phyloP scores from a whole-genome alignment of 257 asterid genomes.

The Solanum ahanhuiri region DNA sequence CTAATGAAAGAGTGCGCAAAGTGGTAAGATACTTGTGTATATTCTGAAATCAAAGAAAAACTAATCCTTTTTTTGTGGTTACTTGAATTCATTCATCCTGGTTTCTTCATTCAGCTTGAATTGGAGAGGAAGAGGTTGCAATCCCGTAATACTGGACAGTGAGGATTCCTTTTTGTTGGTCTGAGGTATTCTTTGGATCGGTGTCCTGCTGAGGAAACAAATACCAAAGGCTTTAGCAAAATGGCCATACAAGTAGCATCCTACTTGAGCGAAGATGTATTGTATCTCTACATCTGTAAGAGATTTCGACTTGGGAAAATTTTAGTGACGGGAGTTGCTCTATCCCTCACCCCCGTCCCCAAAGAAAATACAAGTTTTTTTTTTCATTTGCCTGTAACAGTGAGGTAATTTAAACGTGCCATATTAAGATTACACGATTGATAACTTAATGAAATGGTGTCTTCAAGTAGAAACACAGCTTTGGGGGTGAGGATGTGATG shows the following conservation, averaged over 20 bases:
- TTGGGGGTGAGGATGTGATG: background rate
- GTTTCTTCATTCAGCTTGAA: slow-evolving; percentile 40
- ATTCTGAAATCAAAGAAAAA: background rate
- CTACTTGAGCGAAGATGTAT: background rate
- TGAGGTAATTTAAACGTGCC: background rate
- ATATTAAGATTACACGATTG: background rate
- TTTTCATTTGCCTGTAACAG: background rate
- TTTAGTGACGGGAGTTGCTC: background rate
- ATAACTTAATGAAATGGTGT: background rate
- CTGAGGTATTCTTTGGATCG: background rate
- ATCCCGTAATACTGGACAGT: slow-evolving; percentile 15
- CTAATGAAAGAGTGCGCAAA: slow-evolving; percentile 92
- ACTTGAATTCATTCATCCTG: background rate
- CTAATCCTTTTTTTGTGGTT: background rate
- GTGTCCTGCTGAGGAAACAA: background rate
- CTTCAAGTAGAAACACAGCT: background rate
- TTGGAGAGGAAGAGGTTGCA: slow-evolving; percentile 37
- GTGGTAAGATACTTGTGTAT: slow-evolving; percentile 48
- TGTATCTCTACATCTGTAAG: background rate
- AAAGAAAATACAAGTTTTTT: background rate
- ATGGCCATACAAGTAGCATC: background rate
- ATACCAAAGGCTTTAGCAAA: background rate
- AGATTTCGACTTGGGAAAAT: background rate
- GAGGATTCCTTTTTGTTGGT: background rate
- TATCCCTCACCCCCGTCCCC: background rate